Evolutionary conservation across 257 asterid species (phyloP), one percentile per base, ranked within the genome.

Genomic region (Ligustrum vulgare): DNA sequence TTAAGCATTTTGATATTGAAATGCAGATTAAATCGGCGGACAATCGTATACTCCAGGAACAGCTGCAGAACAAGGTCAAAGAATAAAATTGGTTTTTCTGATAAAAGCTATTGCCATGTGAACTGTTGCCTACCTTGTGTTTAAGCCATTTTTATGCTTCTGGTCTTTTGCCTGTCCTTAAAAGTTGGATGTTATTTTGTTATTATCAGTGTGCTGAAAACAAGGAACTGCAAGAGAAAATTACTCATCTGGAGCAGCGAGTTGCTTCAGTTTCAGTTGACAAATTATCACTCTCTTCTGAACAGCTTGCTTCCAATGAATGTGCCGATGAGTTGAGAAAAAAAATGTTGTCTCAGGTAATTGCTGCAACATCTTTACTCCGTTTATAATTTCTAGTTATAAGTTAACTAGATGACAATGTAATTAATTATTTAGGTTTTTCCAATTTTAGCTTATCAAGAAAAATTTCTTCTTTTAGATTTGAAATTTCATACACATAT

Each of bases 21-120:
- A 71, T 89, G 85, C 96, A 95, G 99, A 90, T 95, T 70, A 95
- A 77, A 80, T 83, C 97, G 16, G 99, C 99, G 3, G 99, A 95
- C 75, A 95, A 95, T 71, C 95, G 97, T 60, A 83, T 95, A 64
- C 96, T 95, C 72, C 99, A 93, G 79, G 99, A 93, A 69, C 97
- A 95, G 86, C 90, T 95, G 76, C 93, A 90, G 80, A 91, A 80
- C 78, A 92, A 95, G 97, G 99, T 95, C 37, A 51, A 66, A 49
- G 11, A 60, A 7, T 37, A 22, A 11, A n/a, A 41, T 41, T 41
- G 11, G 49, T 10, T 41, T 15, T 41, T 41, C 11, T 41, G 49
- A 10, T 41, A 41, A 41, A 41, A 2, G 49, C 49, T 41, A 41
- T 11, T 41, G 47, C 15, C 15, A 9, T 9, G 15, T 11, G 49